These are phyloP conservation scores for Cladosporium cucumerinum DNA, from an alignment of 2,329 filamentous ascomycete species.

Conservation along the genomic window DNA sequence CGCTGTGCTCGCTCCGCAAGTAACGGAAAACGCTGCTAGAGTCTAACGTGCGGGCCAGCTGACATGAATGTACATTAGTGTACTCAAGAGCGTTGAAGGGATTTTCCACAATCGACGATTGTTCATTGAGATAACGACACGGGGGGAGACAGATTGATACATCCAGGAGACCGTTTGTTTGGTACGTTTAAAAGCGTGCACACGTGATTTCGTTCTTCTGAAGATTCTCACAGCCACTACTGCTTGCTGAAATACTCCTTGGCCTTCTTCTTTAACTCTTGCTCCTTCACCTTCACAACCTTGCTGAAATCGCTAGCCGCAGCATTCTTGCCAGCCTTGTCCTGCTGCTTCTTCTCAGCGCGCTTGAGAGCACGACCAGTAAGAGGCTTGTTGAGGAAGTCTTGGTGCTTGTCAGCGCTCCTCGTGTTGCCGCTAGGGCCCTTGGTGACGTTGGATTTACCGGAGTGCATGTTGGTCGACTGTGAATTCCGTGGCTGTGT, in stretches of 20 bases:
- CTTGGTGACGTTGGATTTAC: conserved; percentile 4
- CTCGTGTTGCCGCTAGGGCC: neutral
- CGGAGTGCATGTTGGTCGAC: neutral
- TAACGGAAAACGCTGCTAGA: neutral
- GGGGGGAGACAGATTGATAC: neutral
- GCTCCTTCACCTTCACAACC: conserved; percentile 3
- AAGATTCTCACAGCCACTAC: neutral
- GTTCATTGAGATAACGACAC: no score
- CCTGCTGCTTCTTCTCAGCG: conserved; percentile 7
- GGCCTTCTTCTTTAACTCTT: conserved; percentile 5
- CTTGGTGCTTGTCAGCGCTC: conserved; percentile 3
- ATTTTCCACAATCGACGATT: no score
- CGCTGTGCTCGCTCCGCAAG: neutral
- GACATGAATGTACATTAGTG: neutral
- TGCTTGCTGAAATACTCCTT: conserved; percentile 3
- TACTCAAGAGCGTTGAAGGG: no score
- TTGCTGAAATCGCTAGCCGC: neutral
- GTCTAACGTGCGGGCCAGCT: neutral
- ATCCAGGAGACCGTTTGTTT: no score
- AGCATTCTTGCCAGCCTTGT: conserved; percentile 2
- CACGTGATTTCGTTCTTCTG: no score
- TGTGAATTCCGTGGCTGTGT: neutral
- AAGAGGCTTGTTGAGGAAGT: conserved; percentile 11
- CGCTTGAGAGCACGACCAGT: conserved; percentile 9
- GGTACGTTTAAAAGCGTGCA: no score